Evolutionary conservation across 208 protist species (phyloP).

Genomic region (Kentomonas sorsogonicus): DNA sequence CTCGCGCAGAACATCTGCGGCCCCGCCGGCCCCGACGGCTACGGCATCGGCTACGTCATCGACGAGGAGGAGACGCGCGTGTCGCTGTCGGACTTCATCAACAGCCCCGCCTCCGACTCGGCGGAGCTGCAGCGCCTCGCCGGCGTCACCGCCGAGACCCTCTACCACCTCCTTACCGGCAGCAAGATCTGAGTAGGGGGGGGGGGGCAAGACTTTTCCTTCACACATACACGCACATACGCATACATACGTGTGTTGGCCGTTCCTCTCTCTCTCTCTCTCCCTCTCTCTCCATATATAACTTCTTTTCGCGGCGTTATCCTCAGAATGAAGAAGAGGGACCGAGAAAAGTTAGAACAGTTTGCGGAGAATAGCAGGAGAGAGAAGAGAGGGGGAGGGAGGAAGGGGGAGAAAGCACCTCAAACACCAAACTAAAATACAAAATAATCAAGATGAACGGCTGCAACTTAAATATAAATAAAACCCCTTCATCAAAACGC

Average conservation of each 20-base stretch:
- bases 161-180: background rate
- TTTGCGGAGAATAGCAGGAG: background rate
- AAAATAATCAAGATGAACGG: background rate
- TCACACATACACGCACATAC: no score
- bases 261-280: no score
- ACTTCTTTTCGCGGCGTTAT: no score
- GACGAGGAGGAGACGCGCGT: slow-evolving; percentile 79
- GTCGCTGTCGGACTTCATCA: slow-evolving; percentile 77
- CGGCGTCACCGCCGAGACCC: background rate
- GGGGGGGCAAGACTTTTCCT: no score
- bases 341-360: slow-evolving; percentile 2
- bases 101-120: slow-evolving; percentile 64
- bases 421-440: background rate
- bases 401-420: no score
- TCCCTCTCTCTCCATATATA: no score
- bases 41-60: slow-evolving; percentile 91
- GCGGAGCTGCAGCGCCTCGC: slow-evolving; percentile 28
- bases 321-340: no score
- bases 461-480: slow-evolving; percentile 1
- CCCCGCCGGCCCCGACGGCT: slow-evolving; percentile 79
- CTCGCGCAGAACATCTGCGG: slow-evolving; percentile 81
- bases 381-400: no score
- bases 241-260: no score
- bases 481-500: background rate
- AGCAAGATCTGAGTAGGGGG: background rate